Evolutionary conservation across 257 asterid species (phyloP).

Genomic region (Solanum verrucosum): DNA sequence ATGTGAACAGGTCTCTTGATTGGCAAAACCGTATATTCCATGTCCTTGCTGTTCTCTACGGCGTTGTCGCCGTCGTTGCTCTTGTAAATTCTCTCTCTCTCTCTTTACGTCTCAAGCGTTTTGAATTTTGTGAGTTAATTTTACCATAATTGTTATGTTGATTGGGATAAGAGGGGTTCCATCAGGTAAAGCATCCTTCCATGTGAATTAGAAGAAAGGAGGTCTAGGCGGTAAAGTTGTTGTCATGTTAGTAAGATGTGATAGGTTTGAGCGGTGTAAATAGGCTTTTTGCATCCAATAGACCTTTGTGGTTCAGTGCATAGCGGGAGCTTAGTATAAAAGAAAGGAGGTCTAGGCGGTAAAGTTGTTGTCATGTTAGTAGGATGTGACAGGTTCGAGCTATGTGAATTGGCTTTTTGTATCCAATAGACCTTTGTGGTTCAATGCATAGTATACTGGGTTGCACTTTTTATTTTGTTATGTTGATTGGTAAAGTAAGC

Average conservation of each 20-base stretch:
- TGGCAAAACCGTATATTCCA: conserved; percentile 89
- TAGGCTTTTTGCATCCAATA: neutral
- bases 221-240: neutral
- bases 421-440: neutral
- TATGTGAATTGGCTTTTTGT: neutral
- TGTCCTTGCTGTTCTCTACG: conserved; percentile 59
- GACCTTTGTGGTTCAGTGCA: neutral
- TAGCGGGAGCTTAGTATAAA: neutral
- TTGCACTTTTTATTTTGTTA: neutral
- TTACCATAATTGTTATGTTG: neutral
- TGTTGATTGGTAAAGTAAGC: neutral
- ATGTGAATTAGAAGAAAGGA: neutral
- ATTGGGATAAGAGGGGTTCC: neutral
- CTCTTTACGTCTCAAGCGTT: neutral
- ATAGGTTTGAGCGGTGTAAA: neutral
- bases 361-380: neutral
- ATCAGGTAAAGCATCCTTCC: neutral
- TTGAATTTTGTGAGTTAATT: neutral
- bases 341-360: too few species aligned
- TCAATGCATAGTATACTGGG: neutral
- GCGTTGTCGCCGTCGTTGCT: conserved; percentile 69
- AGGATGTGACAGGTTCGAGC: neutral
- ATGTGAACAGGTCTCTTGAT: conserved; percentile 43
- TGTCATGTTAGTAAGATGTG: neutral
- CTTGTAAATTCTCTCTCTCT: conserved; percentile 25